Base-by-base conservation (phyloP, 805 yeast species). In the Torulaspora quercuum region DNA sequence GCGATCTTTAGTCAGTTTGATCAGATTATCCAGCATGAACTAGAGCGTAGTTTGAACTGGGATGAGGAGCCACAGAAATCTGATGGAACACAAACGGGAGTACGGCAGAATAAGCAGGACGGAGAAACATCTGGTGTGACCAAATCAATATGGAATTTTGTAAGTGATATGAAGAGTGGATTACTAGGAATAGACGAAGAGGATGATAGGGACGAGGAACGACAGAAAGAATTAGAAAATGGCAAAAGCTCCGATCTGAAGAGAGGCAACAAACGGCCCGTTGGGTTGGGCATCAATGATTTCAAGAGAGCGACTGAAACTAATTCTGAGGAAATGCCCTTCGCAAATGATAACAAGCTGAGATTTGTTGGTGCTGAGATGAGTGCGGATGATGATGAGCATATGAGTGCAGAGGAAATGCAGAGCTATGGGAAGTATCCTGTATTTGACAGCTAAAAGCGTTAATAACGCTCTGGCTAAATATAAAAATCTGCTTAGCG, bases 1-100 rank as follows among this genome's bases (percentile, higher is more conserved):
- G 73, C 68, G 29, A 65, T 80, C 34, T 67, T 82, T 30, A 85
- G 78, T 47, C 85, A 78, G 44, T 72, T 82, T 50, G 90, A 82
- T 54, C 76, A 73, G 35, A 65, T 79, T 57, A 63, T 82, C 20
- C 85, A 77, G 51, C 73, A 69, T 39, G 88, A 81, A 53, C 65
- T 82, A 39, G 88, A 80, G 46, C 76, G 71, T 44, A 59, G 72
- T 15, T 63, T 70, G 26, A 50, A 64, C 12, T 58, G 68, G 45
- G 64, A 56, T 20, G 48, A 37, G 44, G 26, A 48, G 46, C 25
- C 35, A 9, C n/a, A n/a, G n/a, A n/a, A n/a, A n/a, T 23, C 51
- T 46, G 16, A 17, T 7, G 6, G 5, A 13, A 32, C 44, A 36
- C 13, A 13, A 46, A 3, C 33, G 44, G 13, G 33, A 46, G 23